These are phyloP conservation scores for Phytophthora sp. DNA, from an alignment of 352 stramenopile genomes.

Conservation along the genomic window DNA sequence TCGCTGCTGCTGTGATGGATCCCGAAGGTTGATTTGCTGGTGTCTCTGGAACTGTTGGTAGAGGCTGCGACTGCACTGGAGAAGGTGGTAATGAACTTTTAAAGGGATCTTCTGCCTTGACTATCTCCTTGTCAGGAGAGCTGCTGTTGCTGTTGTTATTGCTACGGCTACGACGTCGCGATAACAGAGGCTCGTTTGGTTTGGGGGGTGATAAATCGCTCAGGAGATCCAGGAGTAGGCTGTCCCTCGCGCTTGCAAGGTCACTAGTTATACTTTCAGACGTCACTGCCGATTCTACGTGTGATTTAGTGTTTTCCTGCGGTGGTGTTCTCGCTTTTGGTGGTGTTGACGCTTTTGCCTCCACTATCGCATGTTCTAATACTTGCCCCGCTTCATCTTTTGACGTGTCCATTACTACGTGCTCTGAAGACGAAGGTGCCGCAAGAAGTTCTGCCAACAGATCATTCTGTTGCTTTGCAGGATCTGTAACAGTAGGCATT, in stretches of 20 bases:
- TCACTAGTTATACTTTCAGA: constrained; percentile 5
- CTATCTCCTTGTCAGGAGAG: constrained; percentile 30
- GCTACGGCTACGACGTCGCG: constrained; percentile 6
- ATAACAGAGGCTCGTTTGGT: constrained; percentile 10
- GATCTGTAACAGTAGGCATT: constrained; percentile 5
- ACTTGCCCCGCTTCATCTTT: background rate
- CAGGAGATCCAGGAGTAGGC: constrained; percentile 61
- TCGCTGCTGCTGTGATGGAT: background rate
- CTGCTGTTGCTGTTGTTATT: constrained; percentile 15
- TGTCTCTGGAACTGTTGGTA: constrained; percentile 10
- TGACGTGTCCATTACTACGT: background rate
- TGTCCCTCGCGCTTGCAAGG: constrained; percentile 51
- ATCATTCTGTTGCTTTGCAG: constrained; percentile 29
- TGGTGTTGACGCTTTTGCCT: constrained; percentile 5
- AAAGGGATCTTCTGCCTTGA: constrained; percentile 9
- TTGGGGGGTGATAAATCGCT: constrained; percentile 42
- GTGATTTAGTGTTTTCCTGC: background rate
- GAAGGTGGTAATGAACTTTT: constrained; percentile 13
- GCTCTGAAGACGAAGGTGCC: constrained; percentile 6
- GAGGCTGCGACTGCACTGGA: constrained; percentile 4
- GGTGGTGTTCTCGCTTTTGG: background rate
- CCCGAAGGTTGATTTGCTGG: background rate
- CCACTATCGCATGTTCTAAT: background rate
- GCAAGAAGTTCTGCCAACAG: constrained; percentile 37
- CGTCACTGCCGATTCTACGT: background rate